phyloP scores from a whole-genome alignment of 768 basidiomycete species.

The Termitomyces sp. region DNA sequence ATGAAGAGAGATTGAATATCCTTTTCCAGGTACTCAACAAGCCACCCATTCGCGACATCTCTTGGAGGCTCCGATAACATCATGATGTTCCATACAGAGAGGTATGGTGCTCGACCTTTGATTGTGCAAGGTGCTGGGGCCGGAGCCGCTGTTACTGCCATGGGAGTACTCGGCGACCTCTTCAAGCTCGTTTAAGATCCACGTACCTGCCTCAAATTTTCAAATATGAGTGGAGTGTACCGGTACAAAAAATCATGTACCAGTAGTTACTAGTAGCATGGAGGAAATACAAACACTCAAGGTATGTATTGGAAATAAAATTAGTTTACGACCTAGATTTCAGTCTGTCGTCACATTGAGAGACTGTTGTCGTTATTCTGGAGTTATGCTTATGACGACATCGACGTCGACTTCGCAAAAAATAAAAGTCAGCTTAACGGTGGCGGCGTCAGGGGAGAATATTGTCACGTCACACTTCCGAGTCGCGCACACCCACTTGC shows the following conservation, averaged over 20 bases:
- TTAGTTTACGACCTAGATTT: too few species aligned
- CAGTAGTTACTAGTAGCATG: neutral
- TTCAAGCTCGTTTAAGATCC: conserved; percentile 46
- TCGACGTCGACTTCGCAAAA: too few species aligned
- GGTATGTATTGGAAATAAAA: neutral
- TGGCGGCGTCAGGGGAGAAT: too few species aligned
- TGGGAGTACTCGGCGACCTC: conserved; percentile 92
- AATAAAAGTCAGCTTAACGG: too few species aligned
- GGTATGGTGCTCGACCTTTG: conserved; percentile 85
- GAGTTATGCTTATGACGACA: too few species aligned
- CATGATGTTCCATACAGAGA: conserved; percentile 92
- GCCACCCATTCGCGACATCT: conserved; percentile 94
- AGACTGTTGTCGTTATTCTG: too few species aligned
- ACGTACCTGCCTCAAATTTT: neutral
- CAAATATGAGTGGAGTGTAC: too few species aligned
- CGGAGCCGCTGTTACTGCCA: conserved; percentile 97
- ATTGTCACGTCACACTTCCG: too few species aligned
- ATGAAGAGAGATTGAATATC: neutral
- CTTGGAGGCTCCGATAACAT: conserved; percentile 98
- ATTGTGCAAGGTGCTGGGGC: conserved; percentile 96
- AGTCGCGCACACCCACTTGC: too few species aligned
- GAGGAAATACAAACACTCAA: neutral
- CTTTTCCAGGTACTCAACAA: conserved; percentile 68
- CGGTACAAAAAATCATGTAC: neutral
- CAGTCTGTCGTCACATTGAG: too few species aligned